A percentile compares a stretch with the other conserved stretches of the same genome.
Evolutionary conservation across 2,329 filamentous ascomycete genomes (phyloP).

Genomic region (Fusarium chlamydosporum): DNA sequence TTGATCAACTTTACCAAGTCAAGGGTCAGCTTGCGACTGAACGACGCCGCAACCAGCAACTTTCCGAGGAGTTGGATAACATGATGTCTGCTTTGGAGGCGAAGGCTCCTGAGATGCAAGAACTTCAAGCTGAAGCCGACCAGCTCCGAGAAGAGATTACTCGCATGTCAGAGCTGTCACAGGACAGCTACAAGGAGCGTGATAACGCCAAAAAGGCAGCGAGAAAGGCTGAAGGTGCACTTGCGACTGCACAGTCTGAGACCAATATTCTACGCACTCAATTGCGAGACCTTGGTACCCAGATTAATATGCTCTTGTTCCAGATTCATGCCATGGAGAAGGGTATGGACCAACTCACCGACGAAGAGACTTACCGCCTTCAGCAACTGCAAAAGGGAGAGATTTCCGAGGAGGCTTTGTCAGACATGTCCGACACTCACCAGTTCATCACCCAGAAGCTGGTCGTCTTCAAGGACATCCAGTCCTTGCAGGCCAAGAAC

Average conservation of each 20-base stretch:
- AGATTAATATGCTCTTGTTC: conserved; percentile 91
- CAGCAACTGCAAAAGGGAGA: conserved; percentile 84
- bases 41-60: conserved; percentile 79
- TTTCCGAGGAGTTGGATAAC: conserved; percentile 84
- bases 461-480: conserved; percentile 89
- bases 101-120: conserved; percentile 88
- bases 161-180: conserved; percentile 86
- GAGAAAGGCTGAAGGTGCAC: conserved; percentile 81
- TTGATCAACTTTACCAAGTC: conserved; percentile 75
- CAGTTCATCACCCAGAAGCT: conserved; percentile 90
- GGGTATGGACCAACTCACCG: conserved; percentile 78
- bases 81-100: conserved; percentile 88
- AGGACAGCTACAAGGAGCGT: conserved; percentile 84
- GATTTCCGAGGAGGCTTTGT: conserved; percentile 76
- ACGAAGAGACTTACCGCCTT: conserved; percentile 80
- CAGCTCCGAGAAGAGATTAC: conserved; percentile 84
- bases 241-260: conserved; percentile 75
- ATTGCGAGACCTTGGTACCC: conserved; percentile 87
- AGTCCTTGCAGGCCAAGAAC: conserved; percentile 90
- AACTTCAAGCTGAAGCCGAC: conserved; percentile 84
- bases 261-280: conserved; percentile 86
- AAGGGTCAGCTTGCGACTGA: conserved; percentile 82
- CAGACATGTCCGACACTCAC: conserved; percentile 86
- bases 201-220: conserved; percentile 83
- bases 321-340: conserved; percentile 87